A percentile compares a stretch with the other conserved stretches of the same genome.
phyloP scores from a whole-genome alignment of 192 early-diverging fungal species.

The Backusella psychrophila region DNA sequence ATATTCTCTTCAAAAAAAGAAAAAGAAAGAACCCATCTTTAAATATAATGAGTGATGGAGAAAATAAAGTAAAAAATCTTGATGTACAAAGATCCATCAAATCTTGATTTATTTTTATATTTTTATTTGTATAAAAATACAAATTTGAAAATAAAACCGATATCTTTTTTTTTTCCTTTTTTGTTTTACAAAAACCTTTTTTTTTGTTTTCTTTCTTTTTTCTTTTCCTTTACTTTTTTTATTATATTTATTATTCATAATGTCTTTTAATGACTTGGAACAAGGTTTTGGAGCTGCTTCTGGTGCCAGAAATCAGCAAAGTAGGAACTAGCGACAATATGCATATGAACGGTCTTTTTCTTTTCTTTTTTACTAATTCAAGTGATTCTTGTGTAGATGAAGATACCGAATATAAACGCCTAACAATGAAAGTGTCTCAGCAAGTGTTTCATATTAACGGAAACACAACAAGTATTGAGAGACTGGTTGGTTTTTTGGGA shows the following conservation, averaged over 20 bases:
- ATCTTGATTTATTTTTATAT: too few species aligned
- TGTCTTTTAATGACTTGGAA: conserved; percentile 25
- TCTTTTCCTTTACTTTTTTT: neutral
- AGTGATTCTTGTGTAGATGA: conserved; percentile 25
- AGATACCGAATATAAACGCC: conserved; percentile 46
- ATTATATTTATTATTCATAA: neutral
- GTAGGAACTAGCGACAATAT: neutral
- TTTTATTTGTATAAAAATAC: too few species aligned
- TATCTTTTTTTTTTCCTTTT: neutral
- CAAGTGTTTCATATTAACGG: conserved; percentile 85
- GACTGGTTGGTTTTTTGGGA: conserved; percentile 73
- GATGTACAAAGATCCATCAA: too few species aligned
- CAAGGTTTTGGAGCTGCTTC: conserved; percentile 11
- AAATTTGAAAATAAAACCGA: neutral
- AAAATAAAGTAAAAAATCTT: neutral
- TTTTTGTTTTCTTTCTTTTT: neutral
- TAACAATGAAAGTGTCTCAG: conserved; percentile 73
- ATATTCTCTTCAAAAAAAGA: neutral
- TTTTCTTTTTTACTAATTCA: neutral
- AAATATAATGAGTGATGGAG: neutral
- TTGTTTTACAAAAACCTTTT: neutral
- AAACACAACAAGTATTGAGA: conserved; percentile 81
- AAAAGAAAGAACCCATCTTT: neutral
- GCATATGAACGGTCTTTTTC: neutral
- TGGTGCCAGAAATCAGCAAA: conserved; percentile 8